Percentiles rank a stretch among this genome's conserved stretches.
Conservation (phyloP, 2,329 filamentous ascomycete genomes). For the Botrytis hyacinthi region DNA sequence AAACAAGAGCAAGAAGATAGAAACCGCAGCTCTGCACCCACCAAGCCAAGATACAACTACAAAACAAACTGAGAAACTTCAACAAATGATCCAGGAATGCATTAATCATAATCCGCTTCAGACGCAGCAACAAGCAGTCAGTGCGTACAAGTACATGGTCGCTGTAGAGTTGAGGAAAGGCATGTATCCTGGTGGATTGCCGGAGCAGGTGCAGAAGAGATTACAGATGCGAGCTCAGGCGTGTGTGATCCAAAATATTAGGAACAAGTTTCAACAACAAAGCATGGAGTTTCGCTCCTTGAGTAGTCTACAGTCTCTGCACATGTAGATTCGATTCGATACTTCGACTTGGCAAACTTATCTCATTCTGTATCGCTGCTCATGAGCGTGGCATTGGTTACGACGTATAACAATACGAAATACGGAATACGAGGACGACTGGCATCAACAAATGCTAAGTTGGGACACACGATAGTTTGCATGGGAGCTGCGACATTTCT, state of each 20-base stretch:
- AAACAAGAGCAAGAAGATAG: not conserved
- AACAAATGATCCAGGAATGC: not conserved
- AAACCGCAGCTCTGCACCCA: not conserved
- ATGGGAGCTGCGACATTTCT: not conserved
- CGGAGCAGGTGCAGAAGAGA: not conserved
- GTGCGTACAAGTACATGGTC: not conserved
- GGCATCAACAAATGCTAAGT: not conserved
- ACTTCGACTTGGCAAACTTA: not conserved
- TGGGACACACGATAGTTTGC: not conserved
- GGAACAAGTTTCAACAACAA: not conserved
- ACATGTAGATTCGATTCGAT: not conserved
- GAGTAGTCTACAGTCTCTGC: not conserved
- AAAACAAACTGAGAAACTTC: not conserved
- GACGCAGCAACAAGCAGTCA: not conserved
- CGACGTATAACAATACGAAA: not conserved
- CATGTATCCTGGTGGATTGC: not conserved
- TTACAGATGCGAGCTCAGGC: not conserved
- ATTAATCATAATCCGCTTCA: not conserved
- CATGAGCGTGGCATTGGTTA: not conserved
- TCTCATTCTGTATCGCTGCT: not conserved
- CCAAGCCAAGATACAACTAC: not conserved
- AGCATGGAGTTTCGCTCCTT: not conserved
- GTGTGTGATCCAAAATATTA: not conserved
- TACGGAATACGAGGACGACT: not conserved
- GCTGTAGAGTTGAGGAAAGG: not conserved